These are phyloP conservation scores for Colletotrichum sp. DNA, from an alignment of 2,329 filamentous ascomycete genomes.

Conservation along the genomic window DNA sequence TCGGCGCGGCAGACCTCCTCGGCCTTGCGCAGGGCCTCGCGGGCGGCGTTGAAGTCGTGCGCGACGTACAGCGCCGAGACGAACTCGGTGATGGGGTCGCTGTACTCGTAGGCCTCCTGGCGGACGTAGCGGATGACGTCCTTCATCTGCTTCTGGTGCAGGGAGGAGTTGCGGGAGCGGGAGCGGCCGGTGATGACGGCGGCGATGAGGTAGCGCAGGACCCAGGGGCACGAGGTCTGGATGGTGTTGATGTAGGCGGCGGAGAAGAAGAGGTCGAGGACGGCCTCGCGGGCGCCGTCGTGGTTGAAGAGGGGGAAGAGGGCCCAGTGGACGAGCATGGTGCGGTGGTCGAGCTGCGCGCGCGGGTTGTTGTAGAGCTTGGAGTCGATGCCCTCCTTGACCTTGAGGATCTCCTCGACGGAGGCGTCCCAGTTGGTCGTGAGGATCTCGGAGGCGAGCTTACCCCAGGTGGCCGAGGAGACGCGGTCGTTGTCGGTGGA, in stretches of 20 bases:
- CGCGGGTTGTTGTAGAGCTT: constrained; percentile 96
- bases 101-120: constrained; percentile 98
- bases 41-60: constrained; percentile 87
- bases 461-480: constrained; percentile 94
- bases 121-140: constrained; percentile 94
- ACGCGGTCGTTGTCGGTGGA: constrained; percentile 99
- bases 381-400: constrained; percentile 90
- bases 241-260: constrained; percentile 99
- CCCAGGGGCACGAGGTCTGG: constrained; percentile 96
- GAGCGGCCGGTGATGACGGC: constrained; percentile 93
- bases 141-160: constrained; percentile 98
- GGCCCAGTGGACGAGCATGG: constrained; percentile 97
- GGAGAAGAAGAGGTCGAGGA: constrained; percentile 97
- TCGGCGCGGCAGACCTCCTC: constrained; percentile 91
- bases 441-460: constrained; percentile 94
- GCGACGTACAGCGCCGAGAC: constrained; percentile 94
- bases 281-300: constrained; percentile 85
- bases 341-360: constrained; percentile 93
- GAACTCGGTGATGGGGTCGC: constrained; percentile 94
- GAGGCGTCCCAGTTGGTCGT: constrained; percentile 94
- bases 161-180: constrained; percentile 78
- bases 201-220: constrained; percentile 90
- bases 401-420: constrained; percentile 88
- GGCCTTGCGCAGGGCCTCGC: constrained; percentile 84
- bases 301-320: constrained; percentile 99